Percentiles rank a stretch among this genome's conserved stretches.
phyloP scores from a whole-genome alignment of 176 grass and related monocot species.

The Zoysia pacifica region DNA sequence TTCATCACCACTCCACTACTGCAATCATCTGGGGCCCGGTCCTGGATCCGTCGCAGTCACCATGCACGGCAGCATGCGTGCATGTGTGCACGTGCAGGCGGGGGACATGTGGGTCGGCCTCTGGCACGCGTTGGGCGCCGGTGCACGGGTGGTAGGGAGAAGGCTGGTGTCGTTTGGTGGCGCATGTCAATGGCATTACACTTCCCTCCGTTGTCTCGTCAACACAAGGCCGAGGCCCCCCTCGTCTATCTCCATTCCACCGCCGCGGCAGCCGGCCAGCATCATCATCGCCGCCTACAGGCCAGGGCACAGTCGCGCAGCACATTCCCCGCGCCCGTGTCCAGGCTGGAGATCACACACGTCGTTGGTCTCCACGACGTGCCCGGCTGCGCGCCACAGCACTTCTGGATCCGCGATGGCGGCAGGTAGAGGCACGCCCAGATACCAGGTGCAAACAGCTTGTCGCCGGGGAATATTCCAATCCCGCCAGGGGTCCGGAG shows the following conservation, averaged over 20 bases:
- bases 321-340: too few relatives aligned
- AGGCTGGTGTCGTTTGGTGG: slow-evolving; percentile 4
- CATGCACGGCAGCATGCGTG: neutral
- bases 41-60: neutral
- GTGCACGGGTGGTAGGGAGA: slow-evolving; percentile 37
- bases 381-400: neutral
- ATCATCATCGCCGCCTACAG: neutral
- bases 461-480: slow-evolving; percentile 16
- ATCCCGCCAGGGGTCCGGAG: slow-evolving; percentile 23
- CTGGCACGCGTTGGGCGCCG: neutral
- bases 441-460: neutral
- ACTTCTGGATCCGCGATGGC: neutral
- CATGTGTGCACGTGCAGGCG: slow-evolving; percentile 9
- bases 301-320: too few relatives aligned
- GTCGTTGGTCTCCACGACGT: too few relatives aligned
- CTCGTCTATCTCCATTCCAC: neutral
- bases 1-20: neutral
- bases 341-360: too few relatives aligned
- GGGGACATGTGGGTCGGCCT: slow-evolving; percentile 26
- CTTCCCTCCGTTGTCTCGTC: slow-evolving; percentile 4
- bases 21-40: neutral
- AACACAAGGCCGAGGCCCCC: neutral
- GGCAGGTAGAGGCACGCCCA: too few relatives aligned
- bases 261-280: neutral
- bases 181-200: neutral